Percentiles rank a stretch among this genome's conserved stretches.
Evolutionary conservation across 2,329 filamentous ascomycete genomes (phyloP).

Genomic region (Neospermospora avenae): DNA sequence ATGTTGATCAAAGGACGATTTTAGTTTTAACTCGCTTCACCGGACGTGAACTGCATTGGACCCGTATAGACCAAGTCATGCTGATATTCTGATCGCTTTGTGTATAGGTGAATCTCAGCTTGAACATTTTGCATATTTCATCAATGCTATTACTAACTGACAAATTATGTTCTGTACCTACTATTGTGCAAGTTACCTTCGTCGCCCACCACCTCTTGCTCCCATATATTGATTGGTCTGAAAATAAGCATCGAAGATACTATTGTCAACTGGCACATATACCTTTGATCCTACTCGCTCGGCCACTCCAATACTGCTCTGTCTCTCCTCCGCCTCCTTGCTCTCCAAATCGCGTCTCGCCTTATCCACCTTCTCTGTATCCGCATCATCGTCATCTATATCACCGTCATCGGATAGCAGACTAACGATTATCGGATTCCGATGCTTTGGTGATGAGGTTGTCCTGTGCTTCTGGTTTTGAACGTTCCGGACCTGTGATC

Average conservation of each 20-base stretch:
- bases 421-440: conserved; percentile 3
- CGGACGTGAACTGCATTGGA: no score
- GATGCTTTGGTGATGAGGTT: neutral
- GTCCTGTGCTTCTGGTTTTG: neutral
- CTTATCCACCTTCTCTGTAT: neutral
- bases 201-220: neutral
- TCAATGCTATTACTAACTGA: no score
- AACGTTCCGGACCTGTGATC: no score
- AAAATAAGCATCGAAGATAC: conserved; percentile 18
- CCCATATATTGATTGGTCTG: conserved; percentile 16
- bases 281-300: neutral
- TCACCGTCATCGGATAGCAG: conserved; percentile 18
- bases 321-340: neutral
- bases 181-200: neutral
- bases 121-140: no score
- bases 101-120: no score
- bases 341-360: neutral
- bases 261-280: conserved; percentile 27
- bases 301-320: neutral
- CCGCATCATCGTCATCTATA: neutral
- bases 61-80: no score
- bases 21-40: no score
- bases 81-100: no score
- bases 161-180: neutral
- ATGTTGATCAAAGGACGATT: no score